Evolutionary conservation across 2,329 filamentous ascomycete genomes (phyloP), one percentile per base, ranked within the genome.

Genomic region (Sclerotinia subarctica): DNA sequence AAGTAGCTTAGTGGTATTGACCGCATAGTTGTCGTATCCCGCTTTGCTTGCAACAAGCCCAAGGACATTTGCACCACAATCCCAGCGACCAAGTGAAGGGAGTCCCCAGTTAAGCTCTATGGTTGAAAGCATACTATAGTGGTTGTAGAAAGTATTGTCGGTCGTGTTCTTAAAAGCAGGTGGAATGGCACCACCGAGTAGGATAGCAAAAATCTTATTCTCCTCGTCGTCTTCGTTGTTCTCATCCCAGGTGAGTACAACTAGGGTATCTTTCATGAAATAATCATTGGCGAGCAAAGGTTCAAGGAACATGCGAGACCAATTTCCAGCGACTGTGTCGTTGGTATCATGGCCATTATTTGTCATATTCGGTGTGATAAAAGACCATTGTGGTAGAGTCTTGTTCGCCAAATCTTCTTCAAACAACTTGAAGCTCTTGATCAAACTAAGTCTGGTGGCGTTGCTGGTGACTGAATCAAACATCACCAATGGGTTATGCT

Each of bases 371-470:
- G 86, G 86, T 0, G 83, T 83, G 77, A 88, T 84, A 77, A 87
- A 86, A 54, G 84, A 81, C 80, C 86, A 90, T 75, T 90, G 88
- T 4, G 88, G 88, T 8, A 91, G 80, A 26, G 78, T 78, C 70
- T 85, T 77, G 64, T 80, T 80, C n/a, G 80, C 78, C 46, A 90
- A 78, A 71, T 90, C 88, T 13, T 80, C 77, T 57, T 86, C 78
- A 77, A 91, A 90, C 67, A 82, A 79, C 35, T 83, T 83, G 73
- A 90, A 84, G 70, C 87, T 89, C 77, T 89, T 87, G 73, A 89
- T 83, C 71, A 84, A 82, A 47, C 82, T 80, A 2, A 89, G 80
- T n/a, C 89, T 68, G 2, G 78, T 77, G 15, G 78, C 76, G 68
- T 82, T 82, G 49, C 81, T 78, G 68, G 85, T 83, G 62, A 85